A percentile compares a stretch with the other conserved stretches of the same genome.
Evolutionary conservation across 148 eudicot species (phyloP).

Genomic region (Vaccinium macrocarpon): DNA sequence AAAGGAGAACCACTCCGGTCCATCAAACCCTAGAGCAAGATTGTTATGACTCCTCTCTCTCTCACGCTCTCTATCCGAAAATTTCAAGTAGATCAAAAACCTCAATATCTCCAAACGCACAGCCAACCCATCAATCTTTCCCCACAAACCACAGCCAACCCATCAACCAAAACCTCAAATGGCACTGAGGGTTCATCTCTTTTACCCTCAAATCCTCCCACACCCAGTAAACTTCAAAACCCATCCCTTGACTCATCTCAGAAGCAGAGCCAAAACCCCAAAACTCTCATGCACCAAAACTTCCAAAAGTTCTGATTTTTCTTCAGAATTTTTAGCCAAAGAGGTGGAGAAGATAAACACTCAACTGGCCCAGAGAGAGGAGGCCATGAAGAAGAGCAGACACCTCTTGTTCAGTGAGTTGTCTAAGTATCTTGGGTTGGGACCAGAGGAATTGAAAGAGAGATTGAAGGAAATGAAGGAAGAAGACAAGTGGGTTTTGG

Average conservation of each 20-base stretch:
- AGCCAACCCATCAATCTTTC: neutral
- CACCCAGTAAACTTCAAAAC: constrained; percentile 6
- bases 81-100: neutral
- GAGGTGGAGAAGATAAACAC: constrained; percentile 47
- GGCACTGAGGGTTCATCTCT: constrained; percentile 17
- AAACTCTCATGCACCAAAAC: constrained; percentile 33
- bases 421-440: constrained; percentile 34
- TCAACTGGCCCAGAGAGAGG: constrained; percentile 40
- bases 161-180: constrained; percentile 7
- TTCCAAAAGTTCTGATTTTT: constrained; percentile 33
- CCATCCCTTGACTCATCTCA: constrained; percentile 17
- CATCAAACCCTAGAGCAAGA: neutral
- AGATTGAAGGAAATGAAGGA: constrained; percentile 55
- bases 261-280: constrained; percentile 20
- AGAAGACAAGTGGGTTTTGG: constrained; percentile 57
- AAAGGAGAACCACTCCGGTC: neutral
- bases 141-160: neutral
- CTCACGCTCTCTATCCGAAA: neutral
- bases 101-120: neutral
- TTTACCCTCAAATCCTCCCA: constrained; percentile 20
- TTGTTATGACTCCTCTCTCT: neutral
- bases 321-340: constrained; percentile 35
- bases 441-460: constrained; percentile 42
- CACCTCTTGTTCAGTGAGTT: constrained; percentile 61
- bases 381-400: constrained; percentile 56